phyloP scores from a whole-genome alignment of 2,329 filamentous ascomycete species.

The Apiospora rasikravindrae region DNA sequence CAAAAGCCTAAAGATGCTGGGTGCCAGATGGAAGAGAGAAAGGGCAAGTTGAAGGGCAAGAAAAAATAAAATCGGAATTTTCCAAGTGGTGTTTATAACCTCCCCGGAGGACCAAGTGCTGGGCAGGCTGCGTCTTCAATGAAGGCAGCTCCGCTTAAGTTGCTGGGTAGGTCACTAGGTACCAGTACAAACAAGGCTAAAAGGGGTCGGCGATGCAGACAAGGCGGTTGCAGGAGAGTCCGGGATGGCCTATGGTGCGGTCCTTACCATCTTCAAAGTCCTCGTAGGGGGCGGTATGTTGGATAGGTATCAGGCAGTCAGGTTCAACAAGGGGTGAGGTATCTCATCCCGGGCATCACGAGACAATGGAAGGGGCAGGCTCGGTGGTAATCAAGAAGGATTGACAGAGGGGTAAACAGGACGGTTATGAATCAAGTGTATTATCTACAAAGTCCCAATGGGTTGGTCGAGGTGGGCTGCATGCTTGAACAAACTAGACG shows the following conservation, averaged over 20 bases:
- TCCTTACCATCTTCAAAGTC: neutral
- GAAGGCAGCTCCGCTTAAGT: neutral
- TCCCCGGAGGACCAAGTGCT: neutral
- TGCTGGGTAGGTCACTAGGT: neutral
- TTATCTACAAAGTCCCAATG: neutral
- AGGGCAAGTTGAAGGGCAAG: neutral
- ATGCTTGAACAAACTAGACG: neutral
- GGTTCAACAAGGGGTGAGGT: neutral
- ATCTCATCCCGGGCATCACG: neutral
- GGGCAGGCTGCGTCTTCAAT: neutral
- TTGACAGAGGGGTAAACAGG: neutral
- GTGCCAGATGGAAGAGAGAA: neutral
- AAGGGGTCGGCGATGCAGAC: neutral
- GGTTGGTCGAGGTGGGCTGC: neutral
- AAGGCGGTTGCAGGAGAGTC: neutral
- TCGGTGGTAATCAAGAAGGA: neutral
- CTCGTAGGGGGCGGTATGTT: neutral
- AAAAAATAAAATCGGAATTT: neutral
- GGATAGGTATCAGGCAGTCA: neutral
- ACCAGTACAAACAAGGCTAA: neutral
- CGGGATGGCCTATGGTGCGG: neutral
- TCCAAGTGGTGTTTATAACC: neutral
- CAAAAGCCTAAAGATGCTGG: neutral
- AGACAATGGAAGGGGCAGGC: neutral
- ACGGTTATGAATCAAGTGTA: neutral